Evolutionary conservation across 78 protist genomes (phyloP).

Genomic region (Dictyostelium brefeldianum): DNA sequence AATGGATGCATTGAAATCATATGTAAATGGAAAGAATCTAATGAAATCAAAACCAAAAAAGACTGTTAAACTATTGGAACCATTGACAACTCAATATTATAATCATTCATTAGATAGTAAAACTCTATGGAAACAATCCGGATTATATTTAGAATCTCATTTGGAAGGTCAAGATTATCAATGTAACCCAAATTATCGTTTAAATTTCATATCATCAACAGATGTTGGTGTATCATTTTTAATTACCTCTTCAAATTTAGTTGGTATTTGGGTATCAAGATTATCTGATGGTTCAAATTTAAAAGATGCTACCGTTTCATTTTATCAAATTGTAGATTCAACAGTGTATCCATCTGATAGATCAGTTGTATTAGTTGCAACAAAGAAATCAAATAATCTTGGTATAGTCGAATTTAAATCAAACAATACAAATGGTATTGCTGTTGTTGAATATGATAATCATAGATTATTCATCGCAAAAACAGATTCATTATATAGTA

Average conservation of each 20-base stretch:
- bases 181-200: not conserved
- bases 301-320: not conserved
- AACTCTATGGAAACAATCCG: constrained; percentile 24
- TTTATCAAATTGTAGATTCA: not conserved
- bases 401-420: constrained; percentile 8
- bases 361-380: not conserved
- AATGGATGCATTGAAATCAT: not conserved
- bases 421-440: not conserved
- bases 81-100: too few species aligned
- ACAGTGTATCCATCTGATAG: not conserved
- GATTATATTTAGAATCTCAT: not conserved
- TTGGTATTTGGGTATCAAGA: constrained; percentile 24
- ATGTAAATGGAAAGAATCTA: not conserved
- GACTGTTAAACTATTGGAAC: not conserved
- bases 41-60: constrained; percentile 5
- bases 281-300: constrained; percentile 29
- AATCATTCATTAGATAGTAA: not conserved
- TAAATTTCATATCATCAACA: not conserved
- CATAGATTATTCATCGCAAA: not conserved
- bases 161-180: not conserved
- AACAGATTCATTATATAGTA: not conserved
- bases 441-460: constrained; percentile 7
- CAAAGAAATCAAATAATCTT: not conserved
- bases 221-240: constrained; percentile 1
- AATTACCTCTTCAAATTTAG: not conserved